Percentiles rank a stretch among this genome's conserved stretches.
phyloP scores from a whole-genome alignment of 2,329 filamentous ascomycete genomes.

The Diaporthe destruens region DNA sequence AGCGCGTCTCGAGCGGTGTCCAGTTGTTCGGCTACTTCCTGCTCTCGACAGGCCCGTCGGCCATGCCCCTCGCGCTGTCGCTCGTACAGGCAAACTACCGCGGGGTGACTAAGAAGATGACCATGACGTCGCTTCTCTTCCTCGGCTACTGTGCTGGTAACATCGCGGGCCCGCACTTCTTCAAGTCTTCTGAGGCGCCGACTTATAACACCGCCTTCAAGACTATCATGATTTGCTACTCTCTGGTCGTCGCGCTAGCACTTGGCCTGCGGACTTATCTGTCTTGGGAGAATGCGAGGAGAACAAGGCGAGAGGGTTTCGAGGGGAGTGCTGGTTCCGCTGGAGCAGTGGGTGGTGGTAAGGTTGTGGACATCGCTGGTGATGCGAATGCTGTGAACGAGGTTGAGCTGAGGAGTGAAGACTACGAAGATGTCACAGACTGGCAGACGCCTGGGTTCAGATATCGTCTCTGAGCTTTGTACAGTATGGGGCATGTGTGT shows the following conservation, averaged over 20 bases:
- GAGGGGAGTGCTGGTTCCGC: constrained; percentile 58
- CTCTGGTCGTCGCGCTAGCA: constrained; percentile 60
- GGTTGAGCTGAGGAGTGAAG: constrained; percentile 56
- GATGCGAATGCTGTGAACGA: constrained; percentile 50
- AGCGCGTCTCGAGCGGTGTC: constrained; percentile 54
- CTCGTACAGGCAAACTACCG: constrained; percentile 68
- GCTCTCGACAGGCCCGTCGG: constrained; percentile 64
- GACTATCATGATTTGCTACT: constrained; percentile 69
- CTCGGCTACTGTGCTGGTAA: constrained; percentile 69
- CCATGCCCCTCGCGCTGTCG: constrained; percentile 67
- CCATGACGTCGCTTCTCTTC: constrained; percentile 68
- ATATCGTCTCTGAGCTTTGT: constrained; percentile 60
- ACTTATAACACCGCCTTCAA: constrained; percentile 66
- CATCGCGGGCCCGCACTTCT: constrained; percentile 68
- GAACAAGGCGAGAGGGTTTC: constrained; percentile 59
- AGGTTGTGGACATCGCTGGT: constrained; percentile 49
- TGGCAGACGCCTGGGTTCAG: constrained; percentile 71
- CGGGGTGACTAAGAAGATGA: constrained; percentile 72
- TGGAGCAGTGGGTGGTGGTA: constrained; percentile 55
- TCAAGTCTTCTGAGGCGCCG: constrained; percentile 62
- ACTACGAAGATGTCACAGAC: constrained; percentile 71
- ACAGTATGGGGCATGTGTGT: background rate
- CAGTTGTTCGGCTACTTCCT: constrained; percentile 71
- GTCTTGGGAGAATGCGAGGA: constrained; percentile 57
- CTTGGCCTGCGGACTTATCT: constrained; percentile 62